Conservation (phyloP, 2,329 filamentous ascomycete genomes). For the Fusarium buxicola region DNA sequence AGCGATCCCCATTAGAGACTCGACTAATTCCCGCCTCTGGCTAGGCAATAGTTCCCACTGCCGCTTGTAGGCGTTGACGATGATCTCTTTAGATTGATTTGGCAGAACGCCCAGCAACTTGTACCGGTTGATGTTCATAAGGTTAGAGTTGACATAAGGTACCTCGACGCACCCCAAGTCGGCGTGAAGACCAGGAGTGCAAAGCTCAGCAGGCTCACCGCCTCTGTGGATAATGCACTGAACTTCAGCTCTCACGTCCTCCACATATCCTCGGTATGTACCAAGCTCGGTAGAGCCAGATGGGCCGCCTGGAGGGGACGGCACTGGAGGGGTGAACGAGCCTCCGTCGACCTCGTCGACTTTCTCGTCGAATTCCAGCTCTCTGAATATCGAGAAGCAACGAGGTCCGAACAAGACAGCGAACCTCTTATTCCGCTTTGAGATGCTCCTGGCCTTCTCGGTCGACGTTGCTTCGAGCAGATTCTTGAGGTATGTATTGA, state of each 20-base stretch:
- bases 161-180: constrained; percentile 50
- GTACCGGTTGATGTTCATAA: constrained; percentile 51
- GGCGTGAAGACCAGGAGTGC: constrained; percentile 48
- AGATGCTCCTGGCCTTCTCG: constrained; percentile 59
- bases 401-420: constrained; percentile 64
- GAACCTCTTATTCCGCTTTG: constrained; percentile 68
- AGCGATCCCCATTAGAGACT: constrained; percentile 50
- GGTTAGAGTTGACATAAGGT: constrained; percentile 39
- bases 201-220: constrained; percentile 50
- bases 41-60: constrained; percentile 54
- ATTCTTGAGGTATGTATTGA: constrained; percentile 65
- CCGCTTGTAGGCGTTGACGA: constrained; percentile 55
- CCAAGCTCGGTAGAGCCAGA: constrained; percentile 52
- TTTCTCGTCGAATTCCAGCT: constrained; percentile 61
- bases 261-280: constrained; percentile 60
- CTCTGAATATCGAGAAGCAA: constrained; percentile 61
- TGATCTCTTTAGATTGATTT: constrained; percentile 49
- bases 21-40: constrained; percentile 48
- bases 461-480: constrained; percentile 54
- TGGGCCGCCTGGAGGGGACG: constrained; percentile 50
- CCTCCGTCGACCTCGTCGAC: constrained; percentile 54
- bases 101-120: constrained; percentile 54
- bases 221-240: constrained; percentile 56
- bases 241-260: constrained; percentile 62
- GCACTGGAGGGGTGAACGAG: constrained; percentile 51